Conservation (phyloP, 345 rosid genomes). For the Boechera stricta region DNA sequence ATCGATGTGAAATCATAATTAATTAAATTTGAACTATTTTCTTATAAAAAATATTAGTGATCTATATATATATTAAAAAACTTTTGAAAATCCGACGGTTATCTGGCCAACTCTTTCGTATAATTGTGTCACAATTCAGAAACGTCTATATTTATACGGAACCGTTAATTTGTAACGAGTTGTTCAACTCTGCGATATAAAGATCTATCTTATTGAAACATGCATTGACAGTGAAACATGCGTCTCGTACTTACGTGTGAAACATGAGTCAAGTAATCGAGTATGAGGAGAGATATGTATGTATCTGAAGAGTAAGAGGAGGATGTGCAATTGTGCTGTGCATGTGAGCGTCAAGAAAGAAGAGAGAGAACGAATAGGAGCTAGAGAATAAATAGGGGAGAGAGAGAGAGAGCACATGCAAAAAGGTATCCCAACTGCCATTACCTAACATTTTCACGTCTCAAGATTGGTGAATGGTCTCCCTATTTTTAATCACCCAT, state of each 20-base stretch:
- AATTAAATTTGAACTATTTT: not conserved
- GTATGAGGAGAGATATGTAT: conserved; percentile 16
- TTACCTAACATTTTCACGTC: conserved; percentile 47
- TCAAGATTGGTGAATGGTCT: conserved; percentile 44
- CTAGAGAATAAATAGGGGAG: not conserved
- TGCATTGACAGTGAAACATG: conserved; percentile 30
- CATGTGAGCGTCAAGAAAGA: conserved; percentile 28
- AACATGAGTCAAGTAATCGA: not conserved
- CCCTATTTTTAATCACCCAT: conserved; percentile 44
- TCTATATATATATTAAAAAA: too few species aligned
- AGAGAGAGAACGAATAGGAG: not conserved
- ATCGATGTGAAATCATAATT: not conserved
- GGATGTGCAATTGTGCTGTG: not conserved
- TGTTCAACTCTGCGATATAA: not conserved
- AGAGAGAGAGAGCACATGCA: conserved; percentile 42
- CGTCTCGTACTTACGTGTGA: not conserved
- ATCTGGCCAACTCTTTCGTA: not conserved
- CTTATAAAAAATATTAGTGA: not conserved
- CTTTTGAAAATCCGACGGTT: not conserved
- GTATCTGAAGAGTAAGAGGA: conserved; percentile 20
- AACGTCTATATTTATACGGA: not conserved
- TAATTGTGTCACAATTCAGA: not conserved
- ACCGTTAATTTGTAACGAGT: not conserved
- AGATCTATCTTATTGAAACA: conserved; percentile 15
- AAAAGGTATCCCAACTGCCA: conserved; percentile 47